phyloP scores from a whole-genome alignment of 75 land plant genomes.

The Cupressus sempervirens region DNA sequence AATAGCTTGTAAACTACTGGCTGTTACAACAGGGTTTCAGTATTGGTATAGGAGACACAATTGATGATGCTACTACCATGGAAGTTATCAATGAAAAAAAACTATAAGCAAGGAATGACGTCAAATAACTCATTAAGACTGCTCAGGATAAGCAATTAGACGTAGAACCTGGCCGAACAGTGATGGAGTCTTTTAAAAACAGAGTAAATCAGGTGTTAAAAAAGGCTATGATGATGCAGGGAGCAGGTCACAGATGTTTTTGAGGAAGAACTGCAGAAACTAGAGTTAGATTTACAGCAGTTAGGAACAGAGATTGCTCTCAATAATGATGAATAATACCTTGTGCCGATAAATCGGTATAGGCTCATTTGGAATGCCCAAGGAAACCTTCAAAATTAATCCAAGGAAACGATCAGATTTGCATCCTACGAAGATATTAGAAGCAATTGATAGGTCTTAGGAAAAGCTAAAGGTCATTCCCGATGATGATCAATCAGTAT shows the following conservation, averaged over 20 bases:
- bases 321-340: slow-evolving; percentile 71
- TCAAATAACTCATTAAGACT: too few relatives aligned
- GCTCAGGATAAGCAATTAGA: too few relatives aligned
- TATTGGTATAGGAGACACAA: slow-evolving; percentile 98
- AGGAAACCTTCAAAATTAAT: slow-evolving; percentile 91
- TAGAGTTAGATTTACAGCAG: slow-evolving; percentile 71
- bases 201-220: slow-evolving; percentile 96
- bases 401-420: slow-evolving; percentile 76
- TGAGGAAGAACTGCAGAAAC: slow-evolving; percentile 91
- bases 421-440: slow-evolving; percentile 95
- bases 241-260: slow-evolving; percentile 90
- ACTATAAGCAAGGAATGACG: too few relatives aligned
- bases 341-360: slow-evolving; percentile 83
- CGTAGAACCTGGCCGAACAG: slow-evolving; percentile 93
- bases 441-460: slow-evolving; percentile 83
- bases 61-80: too few relatives aligned
- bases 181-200: slow-evolving; percentile 97
- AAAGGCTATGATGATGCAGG: slow-evolving; percentile 99
- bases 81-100: too few relatives aligned
- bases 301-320: slow-evolving; percentile 89
- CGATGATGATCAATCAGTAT: slow-evolving; percentile 84
- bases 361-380: slow-evolving; percentile 93
- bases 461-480: slow-evolving; percentile 80
- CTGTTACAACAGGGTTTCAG: slow-evolving; percentile 91
- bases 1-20: slow-evolving; percentile 99